Percentiles rank a stretch among this genome's conserved stretches.
Evolutionary conservation across 2,329 filamentous ascomycete genomes (phyloP).

Genomic region (Penicillium sp.): DNA sequence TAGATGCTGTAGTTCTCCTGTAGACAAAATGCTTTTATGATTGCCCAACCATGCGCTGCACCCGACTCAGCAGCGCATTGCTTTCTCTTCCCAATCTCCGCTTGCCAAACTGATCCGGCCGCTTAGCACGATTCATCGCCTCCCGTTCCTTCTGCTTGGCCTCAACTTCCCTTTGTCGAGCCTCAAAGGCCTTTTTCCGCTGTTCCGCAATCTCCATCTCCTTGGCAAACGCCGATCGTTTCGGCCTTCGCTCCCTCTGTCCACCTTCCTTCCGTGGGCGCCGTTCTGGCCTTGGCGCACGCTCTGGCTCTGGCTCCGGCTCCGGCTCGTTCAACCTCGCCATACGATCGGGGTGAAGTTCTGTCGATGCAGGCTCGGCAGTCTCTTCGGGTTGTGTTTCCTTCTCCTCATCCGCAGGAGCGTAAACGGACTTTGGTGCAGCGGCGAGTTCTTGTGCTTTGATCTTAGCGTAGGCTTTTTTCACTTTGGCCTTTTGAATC

Average conservation of each 20-base stretch:
- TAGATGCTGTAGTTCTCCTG: constrained; percentile 8
- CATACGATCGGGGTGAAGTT: constrained; percentile 62
- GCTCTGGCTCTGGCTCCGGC: constrained; percentile 12
- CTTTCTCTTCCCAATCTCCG: constrained; percentile 82
- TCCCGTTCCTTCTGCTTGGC: constrained; percentile 71
- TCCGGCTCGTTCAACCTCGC: constrained; percentile 56
- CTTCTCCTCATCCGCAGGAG: constrained; percentile 26
- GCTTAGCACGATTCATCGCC: constrained; percentile 62
- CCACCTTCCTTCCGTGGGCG: constrained; percentile 22
- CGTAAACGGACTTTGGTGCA: constrained; percentile 36
- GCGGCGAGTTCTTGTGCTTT: constrained; percentile 60
- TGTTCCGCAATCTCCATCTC: constrained; percentile 67
- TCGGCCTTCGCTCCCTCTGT: constrained; percentile 39
- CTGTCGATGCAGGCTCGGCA: constrained; percentile 43
- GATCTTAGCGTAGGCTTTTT: constrained; percentile 87
- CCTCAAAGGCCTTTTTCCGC: constrained; percentile 59
- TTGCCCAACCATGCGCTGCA: constrained; percentile 67
- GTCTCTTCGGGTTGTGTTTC: constrained; percentile 13
- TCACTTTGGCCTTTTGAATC: constrained; percentile 90
- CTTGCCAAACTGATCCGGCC: constrained; percentile 67
- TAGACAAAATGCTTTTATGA: constrained; percentile 10
- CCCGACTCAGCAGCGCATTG: constrained; percentile 71
- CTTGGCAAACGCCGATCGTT: constrained; percentile 60
- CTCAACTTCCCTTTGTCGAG: constrained; percentile 64
- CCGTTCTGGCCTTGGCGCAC: constrained; percentile 18